A percentile compares a stretch with the other conserved stretches of the same genome.
Evolutionary conservation across 2,329 filamentous ascomycete genomes (phyloP).

Genomic region (Onygenales sp.): DNA sequence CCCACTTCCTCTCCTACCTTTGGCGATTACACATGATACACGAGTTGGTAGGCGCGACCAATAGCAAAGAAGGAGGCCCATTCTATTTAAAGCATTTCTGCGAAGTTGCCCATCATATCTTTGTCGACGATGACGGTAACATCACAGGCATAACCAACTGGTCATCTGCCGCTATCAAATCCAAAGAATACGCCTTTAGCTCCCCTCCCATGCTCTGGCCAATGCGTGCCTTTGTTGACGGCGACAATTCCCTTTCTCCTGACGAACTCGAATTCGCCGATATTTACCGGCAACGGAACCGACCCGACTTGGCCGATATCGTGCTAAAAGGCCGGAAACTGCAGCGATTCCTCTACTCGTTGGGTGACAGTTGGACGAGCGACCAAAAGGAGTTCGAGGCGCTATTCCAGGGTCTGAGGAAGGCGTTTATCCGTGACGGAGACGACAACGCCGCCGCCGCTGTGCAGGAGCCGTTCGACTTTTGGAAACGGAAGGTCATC

Average conservation of each 20-base stretch:
- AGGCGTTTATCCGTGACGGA: neutral
- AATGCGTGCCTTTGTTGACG: neutral
- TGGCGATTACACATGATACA: constrained; percentile 2
- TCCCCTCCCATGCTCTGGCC: constrained; percentile 3
- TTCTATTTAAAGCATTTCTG: constrained; percentile 2
- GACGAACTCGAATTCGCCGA: constrained; percentile 1
- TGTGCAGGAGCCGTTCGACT: neutral
- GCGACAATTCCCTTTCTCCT: constrained; percentile 1
- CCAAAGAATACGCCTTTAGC: constrained; percentile 2
- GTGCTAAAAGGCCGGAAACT: neutral
- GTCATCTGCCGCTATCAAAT: neutral
- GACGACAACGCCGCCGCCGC: neutral
- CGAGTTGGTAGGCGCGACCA: neutral
- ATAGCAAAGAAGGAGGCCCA: constrained; percentile 1
- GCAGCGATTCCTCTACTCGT: constrained; percentile 1
- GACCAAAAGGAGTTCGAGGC: constrained; percentile 1
- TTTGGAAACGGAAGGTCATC: constrained; percentile 1
- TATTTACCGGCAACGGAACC: neutral
- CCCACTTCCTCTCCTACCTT: constrained; percentile 3
- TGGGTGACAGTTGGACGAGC: constrained; percentile 3
- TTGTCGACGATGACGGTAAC: constrained; percentile 2
- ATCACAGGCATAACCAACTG: constrained; percentile 1
- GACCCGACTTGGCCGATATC: constrained; percentile 1
- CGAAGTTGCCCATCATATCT: constrained; percentile 1
- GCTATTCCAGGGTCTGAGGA: neutral